Percentiles rank a stretch among this genome's conserved stretches.
Conservation (phyloP, 2,329 filamentous ascomycete genomes). For the Aspergillus puulaauensis region DNA sequence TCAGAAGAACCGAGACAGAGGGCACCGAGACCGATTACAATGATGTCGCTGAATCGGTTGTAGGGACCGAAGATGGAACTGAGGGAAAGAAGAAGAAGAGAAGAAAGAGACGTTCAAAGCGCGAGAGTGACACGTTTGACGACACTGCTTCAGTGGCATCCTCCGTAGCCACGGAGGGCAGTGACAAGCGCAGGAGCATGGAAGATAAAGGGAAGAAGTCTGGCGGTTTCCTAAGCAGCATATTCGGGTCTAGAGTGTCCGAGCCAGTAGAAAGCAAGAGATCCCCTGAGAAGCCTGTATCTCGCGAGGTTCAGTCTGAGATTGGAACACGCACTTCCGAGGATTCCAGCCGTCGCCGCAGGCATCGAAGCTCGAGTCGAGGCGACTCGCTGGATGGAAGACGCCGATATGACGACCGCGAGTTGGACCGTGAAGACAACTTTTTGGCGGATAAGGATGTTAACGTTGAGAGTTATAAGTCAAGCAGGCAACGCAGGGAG, state of each 20-base stretch:
- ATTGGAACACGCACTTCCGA: slow-evolving; percentile 32
- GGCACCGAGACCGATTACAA: slow-evolving; percentile 22
- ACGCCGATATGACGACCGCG: slow-evolving; percentile 37
- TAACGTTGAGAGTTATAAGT: slow-evolving; percentile 33
- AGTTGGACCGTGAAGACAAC: slow-evolving; percentile 21
- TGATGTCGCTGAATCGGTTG: slow-evolving; percentile 13
- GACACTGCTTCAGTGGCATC: slow-evolving; percentile 37
- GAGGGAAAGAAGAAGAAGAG: slow-evolving; percentile 28
- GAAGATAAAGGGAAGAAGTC: slow-evolving; percentile 34
- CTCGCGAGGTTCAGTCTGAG: slow-evolving; percentile 38
- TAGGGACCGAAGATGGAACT: slow-evolving; percentile 12
- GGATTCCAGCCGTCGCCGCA: slow-evolving; percentile 42
- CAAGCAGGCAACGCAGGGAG: slow-evolving; percentile 35
- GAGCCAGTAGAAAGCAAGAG: slow-evolving; percentile 26
- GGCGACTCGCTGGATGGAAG: slow-evolving; percentile 44
- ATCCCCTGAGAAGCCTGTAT: slow-evolving; percentile 28
- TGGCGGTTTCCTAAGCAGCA: slow-evolving; percentile 35
- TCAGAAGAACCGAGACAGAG: slow-evolving; percentile 9
- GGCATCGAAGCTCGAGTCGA: slow-evolving; percentile 38
- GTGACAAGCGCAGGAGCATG: slow-evolving; percentile 31
- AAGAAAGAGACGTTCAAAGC: slow-evolving; percentile 28
- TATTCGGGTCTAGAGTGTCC: slow-evolving; percentile 40
- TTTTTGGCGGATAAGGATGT: slow-evolving; percentile 38
- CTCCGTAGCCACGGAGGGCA: slow-evolving; percentile 32
- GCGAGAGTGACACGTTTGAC: slow-evolving; percentile 32